Evolutionary conservation across 345 rosid genomes (phyloP).

Genomic region (Melaleuca quinquenervia): DNA sequence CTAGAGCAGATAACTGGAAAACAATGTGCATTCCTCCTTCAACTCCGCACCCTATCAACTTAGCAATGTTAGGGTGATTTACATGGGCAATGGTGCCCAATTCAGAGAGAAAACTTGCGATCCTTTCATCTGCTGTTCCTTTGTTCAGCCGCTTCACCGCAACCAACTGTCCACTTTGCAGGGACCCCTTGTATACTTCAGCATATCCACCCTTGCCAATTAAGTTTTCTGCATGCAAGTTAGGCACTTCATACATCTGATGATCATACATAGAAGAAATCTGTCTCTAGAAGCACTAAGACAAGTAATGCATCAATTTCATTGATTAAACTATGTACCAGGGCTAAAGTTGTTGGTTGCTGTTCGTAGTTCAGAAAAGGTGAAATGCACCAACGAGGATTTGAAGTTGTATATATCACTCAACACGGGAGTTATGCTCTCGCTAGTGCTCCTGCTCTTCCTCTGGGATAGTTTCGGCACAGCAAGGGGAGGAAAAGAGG

Average conservation of each 20-base stretch:
- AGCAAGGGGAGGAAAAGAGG: conserved; percentile 34
- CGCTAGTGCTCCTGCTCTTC: conserved; percentile 28
- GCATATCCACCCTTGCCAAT: conserved; percentile 91
- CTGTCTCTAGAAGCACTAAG: neutral
- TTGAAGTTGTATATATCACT: conserved; percentile 48
- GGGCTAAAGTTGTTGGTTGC: conserved; percentile 67
- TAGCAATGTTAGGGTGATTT: conserved; percentile 83
- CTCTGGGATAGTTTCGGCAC: conserved; percentile 18
- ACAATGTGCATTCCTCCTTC: conserved; percentile 85
- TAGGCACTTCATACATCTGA: neutral
- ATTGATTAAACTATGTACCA: conserved; percentile 9
- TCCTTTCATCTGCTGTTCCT: conserved; percentile 68
- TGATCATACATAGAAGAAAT: neutral
- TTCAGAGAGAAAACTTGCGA: conserved; percentile 59
- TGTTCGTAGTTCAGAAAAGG: conserved; percentile 39
- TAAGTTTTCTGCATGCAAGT: conserved; percentile 45
- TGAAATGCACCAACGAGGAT: conserved; percentile 48
- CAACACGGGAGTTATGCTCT: conserved; percentile 19
- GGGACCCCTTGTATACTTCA: conserved; percentile 67
- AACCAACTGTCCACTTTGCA: conserved; percentile 52
- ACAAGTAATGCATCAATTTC: neutral
- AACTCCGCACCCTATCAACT: conserved; percentile 70
- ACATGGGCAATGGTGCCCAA: conserved; percentile 82
- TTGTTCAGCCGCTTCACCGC: conserved; percentile 65
- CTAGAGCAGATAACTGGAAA: conserved; percentile 60